Base-by-base conservation (phyloP, 768 basidiomycete species). In the Pleurotus eryngii region DNA sequence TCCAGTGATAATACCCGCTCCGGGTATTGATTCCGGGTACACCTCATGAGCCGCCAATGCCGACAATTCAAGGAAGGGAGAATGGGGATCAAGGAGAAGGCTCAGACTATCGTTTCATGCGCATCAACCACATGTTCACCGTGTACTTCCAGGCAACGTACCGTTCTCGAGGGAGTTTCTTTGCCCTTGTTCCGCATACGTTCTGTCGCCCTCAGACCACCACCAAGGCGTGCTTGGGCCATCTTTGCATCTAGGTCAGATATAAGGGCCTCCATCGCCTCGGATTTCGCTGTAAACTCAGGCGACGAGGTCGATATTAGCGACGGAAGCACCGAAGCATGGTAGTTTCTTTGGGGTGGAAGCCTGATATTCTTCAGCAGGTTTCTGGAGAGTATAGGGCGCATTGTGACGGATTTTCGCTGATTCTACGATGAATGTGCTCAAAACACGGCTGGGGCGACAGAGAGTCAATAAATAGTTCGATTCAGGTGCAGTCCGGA, bases 1-100 rank as follows among this genome's bases (percentile, higher is more conserved):
- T 18, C 95, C 95, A 2, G 94, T 93, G 59, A 98, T 90, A 43
- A 98, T 82, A 3, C 94, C 95, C 1, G 93, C 95, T 0, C 89
- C 90, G 17, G 95, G 94, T 27, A 97, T 84, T 60, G 90, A 78
- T 4, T 75, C 82, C 0, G 83, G 76, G 68, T 98, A 97, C 4
- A 97, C 90, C 12, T 87, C 91, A 61, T 95, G 85, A 15, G 89
- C 95, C 12, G 95, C 95, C 2, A 95, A 75, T 11, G 89, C 74
- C 2, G 91, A 93, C 2, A 98, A 76, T 68, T 98, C 95, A 15
- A 98, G 74, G 68, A 96, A 98, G 0, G 95, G 94, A 3, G 91
- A 87, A 63, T 87, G 82, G 4, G 90, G 87, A 68, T 98, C 95
- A 22, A 98, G 72, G 12, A 98, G 74, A 17, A 88, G 75, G 1